Evolutionary conservation across 179 eudicot genomes (phyloP).

Genomic region (Beta lomatogona): DNA sequence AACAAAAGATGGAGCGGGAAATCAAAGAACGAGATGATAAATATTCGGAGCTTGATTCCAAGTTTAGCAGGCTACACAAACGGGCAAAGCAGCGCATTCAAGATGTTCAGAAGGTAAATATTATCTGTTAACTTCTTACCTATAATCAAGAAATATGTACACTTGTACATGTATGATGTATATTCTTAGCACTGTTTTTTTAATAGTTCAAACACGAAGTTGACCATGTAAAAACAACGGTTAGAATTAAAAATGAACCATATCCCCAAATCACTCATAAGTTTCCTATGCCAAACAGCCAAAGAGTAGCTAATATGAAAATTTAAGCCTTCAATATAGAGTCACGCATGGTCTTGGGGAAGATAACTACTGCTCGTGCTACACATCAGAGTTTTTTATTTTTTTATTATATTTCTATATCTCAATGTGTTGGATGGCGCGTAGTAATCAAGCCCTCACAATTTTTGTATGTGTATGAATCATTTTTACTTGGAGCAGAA

Average conservation of each 20-base stretch:
- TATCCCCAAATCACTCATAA: background rate
- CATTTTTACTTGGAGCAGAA: background rate
- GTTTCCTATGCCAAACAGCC: background rate
- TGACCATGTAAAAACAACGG: background rate
- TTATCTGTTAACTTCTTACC: background rate
- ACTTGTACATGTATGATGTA: background rate
- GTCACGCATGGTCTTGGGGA: background rate
- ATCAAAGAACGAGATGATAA: conserved; percentile 94
- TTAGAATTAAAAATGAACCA: background rate
- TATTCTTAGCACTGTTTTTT: background rate
- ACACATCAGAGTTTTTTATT: background rate
- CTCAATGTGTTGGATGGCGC: background rate
- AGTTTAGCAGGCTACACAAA: conserved; percentile 92
- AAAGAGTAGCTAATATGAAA: no score
- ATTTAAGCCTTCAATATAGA: background rate
- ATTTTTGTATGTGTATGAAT: background rate
- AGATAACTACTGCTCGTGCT: background rate
- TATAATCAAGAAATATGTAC: background rate
- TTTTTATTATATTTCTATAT: background rate
- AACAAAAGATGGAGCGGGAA: conserved; percentile 87
- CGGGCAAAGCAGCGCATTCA: conserved; percentile 98
- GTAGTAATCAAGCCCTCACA: background rate
- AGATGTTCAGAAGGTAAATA: conserved; percentile 89
- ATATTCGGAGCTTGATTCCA: conserved; percentile 87
- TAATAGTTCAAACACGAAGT: background rate